These are phyloP conservation scores for sunflower (Helianthus annuus) DNA, from an alignment of 129 eudicot species.

Conservation along the genomic window HanXRQr2.0-SUNRISE NC_035449.2:30188461-30188960, in stretches of 20 bases:
- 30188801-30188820: conserved; percentile 6
- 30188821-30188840: not conserved
- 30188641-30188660: conserved; percentile 19
- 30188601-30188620: conserved; percentile 16
- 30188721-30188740: not conserved
- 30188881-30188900: not conserved
- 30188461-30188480: conserved; percentile 53
- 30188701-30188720: conserved; percentile 6
- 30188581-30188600: not conserved
- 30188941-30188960: not conserved
- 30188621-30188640: conserved; percentile 16
- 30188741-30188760: not conserved
- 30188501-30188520: conserved; percentile 79
- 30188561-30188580: not conserved
- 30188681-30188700: not conserved
- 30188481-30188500: conserved; percentile 62
- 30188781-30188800: conserved; percentile 1
- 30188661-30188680: conserved; percentile 2
- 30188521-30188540: conserved; percentile 47
- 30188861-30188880: conserved; percentile 18
- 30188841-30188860: conserved; percentile 3
- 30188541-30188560: conserved; percentile 20
- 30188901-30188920: not conserved
- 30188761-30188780: conserved; percentile 19
- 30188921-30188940: conserved; percentile 2